These are phyloP conservation scores for Zygosaccharomyces bailii DNA, from an alignment of 805 yeast genomes.

Conservation along the genomic window DNA sequence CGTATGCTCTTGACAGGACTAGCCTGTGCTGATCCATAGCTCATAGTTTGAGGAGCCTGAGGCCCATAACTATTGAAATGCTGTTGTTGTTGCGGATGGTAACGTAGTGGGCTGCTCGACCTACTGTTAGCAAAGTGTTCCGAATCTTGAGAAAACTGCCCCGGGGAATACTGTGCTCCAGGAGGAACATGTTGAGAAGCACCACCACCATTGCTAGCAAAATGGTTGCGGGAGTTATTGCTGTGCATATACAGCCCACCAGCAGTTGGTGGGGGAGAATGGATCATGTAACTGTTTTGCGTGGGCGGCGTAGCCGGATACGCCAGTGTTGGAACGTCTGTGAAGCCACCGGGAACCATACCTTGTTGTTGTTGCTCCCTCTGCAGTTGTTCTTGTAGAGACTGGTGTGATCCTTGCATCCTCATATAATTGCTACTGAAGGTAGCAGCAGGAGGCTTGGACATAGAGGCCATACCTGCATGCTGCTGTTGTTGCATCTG, in stretches of 20 bases:
- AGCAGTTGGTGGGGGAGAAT: constrained; percentile 29
- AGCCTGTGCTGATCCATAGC: constrained; percentile 14
- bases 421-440: constrained; percentile 38
- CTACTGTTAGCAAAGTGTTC: constrained; percentile 26
- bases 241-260: constrained; percentile 28
- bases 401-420: constrained; percentile 40
- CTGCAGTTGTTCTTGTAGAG: constrained; percentile 33
- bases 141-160: constrained; percentile 30
- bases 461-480: constrained; percentile 18
- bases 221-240: constrained; percentile 29
- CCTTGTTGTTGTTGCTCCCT: constrained; percentile 14
- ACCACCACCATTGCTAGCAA: constrained; percentile 16
- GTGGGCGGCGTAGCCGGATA: constrained; percentile 34
- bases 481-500: constrained; percentile 11
- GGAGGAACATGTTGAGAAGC: constrained; percentile 2
- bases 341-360: constrained; percentile 24
- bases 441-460: constrained; percentile 36
- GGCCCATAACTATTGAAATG: constrained; percentile 15
- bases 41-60: constrained; percentile 4
- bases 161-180: constrained; percentile 22
- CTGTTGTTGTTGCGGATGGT: constrained; percentile 23
- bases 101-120: constrained; percentile 25
- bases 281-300: constrained; percentile 17
- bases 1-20: constrained; percentile 28
- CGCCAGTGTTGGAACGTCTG: constrained; percentile 32